Evolutionary conservation across 2,329 filamentous ascomycete genomes (phyloP), one percentile per base, ranked within the genome.

Genomic region (Colletotrichum somersetense): DNA sequence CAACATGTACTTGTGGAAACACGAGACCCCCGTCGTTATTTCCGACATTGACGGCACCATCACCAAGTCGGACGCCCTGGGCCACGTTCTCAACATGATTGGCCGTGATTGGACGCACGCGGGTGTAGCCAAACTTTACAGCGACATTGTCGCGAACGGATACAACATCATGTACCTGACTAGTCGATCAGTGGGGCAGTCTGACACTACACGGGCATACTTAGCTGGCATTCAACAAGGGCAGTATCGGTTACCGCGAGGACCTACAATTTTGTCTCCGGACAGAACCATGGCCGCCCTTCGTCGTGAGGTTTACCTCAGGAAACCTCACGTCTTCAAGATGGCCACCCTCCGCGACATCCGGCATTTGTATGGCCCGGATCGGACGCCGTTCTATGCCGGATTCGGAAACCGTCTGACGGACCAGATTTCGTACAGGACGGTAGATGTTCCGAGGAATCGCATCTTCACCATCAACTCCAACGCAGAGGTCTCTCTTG

Each of bases 101-200:
- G 96, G 96, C 53, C 92, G 96, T 59, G 96, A 99, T 82, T 99
- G 96, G 96, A 99, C 96, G 3, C 96, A 99, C 80, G 89, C 95
- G 20, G 96, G 96, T 48, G 96, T 99, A 33, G 97, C 96, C 30
- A 99, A 99, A 83, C 88, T 99, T 11, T 99, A 98, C 83, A 96
- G 93, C 61, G 97, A 99, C 76, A 99, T 99, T 76, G 91, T 91
- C 1, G 91, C 92, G 77, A 99, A 99, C 78, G 96, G 96, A 8
- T 99, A 98, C 86, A 98, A 99, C 81, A 97, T 99, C 79, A 95
- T 99, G 89, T 99, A 99, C 80, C 88, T 99, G 57, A 99, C 96
- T 0, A 97, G 93, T 80, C 91, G 96, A 63, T 96, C 94, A 18
- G 95, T 98, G 57, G 97, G 96, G 0, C 95, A 97, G 81, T 93